Evolutionary conservation across 2,329 filamentous ascomycete genomes (phyloP).

Genomic region (Biscogniauxia marginata): DNA sequence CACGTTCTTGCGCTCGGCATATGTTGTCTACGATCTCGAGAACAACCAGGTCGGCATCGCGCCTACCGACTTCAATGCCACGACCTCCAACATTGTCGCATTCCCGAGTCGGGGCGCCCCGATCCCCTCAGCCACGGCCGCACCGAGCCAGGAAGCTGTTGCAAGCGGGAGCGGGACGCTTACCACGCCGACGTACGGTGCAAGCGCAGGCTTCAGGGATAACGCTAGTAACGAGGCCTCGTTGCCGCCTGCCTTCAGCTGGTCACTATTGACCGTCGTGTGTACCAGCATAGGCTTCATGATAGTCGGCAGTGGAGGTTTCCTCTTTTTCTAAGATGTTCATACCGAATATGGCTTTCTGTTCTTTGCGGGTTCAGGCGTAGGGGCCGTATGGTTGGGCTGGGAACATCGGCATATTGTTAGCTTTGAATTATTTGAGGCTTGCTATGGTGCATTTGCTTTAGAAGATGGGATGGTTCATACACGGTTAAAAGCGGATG

Average conservation of each 20-base stretch:
- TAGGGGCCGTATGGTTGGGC: neutral
- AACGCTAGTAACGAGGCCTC: conserved; percentile 17
- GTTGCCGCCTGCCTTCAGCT: conserved; percentile 18
- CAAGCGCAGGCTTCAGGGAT: conserved; percentile 37
- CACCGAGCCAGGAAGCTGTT: conserved; percentile 36
- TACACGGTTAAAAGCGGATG: neutral
- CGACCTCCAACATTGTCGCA: conserved; percentile 46
- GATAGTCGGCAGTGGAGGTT: conserved; percentile 35
- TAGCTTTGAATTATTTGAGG: conserved; percentile 3
- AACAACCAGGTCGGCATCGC: conserved; percentile 58
- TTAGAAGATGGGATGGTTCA: neutral
- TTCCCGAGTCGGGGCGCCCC: conserved; percentile 48
- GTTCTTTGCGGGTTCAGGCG: neutral
- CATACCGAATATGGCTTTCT: neutral
- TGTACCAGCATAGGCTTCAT: conserved; percentile 31
- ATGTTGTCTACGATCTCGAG: conserved; percentile 58
- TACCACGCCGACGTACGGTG: conserved; percentile 33
- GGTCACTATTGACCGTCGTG: conserved; percentile 26
- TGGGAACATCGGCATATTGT: neutral
- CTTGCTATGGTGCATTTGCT: neutral
- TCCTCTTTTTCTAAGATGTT: conserved; percentile 22
- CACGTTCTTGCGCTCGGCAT: conserved; percentile 59
- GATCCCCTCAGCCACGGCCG: conserved; percentile 50
- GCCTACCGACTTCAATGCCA: conserved; percentile 55
- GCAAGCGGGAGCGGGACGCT: conserved; percentile 2